Conservation (phyloP, 129 eudicot species). For the Erigeron canadensis region DNA sequence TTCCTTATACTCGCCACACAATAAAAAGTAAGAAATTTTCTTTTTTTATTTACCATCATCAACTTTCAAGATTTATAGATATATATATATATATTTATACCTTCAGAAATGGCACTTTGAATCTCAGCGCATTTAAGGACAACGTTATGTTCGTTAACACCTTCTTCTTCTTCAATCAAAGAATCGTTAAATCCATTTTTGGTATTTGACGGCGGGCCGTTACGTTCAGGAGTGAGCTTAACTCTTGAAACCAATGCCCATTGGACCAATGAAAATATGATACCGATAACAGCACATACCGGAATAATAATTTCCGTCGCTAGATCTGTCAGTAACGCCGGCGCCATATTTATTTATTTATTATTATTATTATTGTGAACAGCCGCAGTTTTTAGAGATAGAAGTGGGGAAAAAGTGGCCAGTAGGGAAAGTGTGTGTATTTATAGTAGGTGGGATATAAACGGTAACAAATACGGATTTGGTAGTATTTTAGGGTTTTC, state of each 20-base stretch:
- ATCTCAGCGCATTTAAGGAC: conserved; percentile 81
- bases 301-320: conserved; percentile 79
- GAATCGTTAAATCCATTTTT: conserved; percentile 73
- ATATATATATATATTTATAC: conserved; percentile 28
- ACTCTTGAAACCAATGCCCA: conserved; percentile 77
- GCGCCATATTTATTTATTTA: too few species aligned
- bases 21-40: too few species aligned
- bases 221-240: conserved; percentile 50
- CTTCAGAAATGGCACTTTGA: conserved; percentile 91
- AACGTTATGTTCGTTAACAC: conserved; percentile 69
- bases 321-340: conserved; percentile 70
- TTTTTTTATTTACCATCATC: too few species aligned
- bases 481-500: conserved; percentile 18
- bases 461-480: conserved; percentile 20
- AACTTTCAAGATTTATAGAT: background rate
- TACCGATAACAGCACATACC: conserved; percentile 77
- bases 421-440: conserved; percentile 6
- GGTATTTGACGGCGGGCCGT: conserved; percentile 27
- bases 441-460: conserved; percentile 7
- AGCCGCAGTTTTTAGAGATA: background rate
- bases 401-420: too few species aligned
- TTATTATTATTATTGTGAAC: background rate
- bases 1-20: too few species aligned
- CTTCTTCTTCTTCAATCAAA: conserved; percentile 90
- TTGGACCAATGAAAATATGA: conserved; percentile 67